Percentiles rank a stretch among this genome's conserved stretches.
Conservation (phyloP, 2,329 filamentous ascomycete genomes). For the Setomelanomma holmii region DNA sequence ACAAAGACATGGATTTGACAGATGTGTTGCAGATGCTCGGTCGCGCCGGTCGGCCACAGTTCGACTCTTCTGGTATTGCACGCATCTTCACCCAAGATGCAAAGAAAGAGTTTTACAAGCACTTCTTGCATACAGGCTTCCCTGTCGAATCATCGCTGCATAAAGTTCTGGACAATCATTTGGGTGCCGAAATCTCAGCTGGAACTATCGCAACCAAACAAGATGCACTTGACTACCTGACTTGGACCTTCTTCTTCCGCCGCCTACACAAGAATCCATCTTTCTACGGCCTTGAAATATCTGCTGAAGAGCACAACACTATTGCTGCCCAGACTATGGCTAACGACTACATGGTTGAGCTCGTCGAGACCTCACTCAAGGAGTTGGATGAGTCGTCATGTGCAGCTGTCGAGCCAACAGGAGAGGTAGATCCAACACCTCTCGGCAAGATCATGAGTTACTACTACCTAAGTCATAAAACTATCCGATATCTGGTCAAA, state of each 20-base stretch:
- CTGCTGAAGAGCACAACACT: slow-evolving; percentile 89
- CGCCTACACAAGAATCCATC: slow-evolving; percentile 97
- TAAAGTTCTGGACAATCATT: slow-evolving; percentile 95
- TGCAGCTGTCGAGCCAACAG: slow-evolving; percentile 81
- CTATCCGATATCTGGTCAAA: slow-evolving; percentile 81
- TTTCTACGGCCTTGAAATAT: slow-evolving; percentile 95
- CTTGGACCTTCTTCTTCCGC: slow-evolving; percentile 99
- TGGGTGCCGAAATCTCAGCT: slow-evolving; percentile 92
- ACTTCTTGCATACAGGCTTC: slow-evolving; percentile 97
- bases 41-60: slow-evolving; percentile 92
- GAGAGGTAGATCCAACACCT: slow-evolving; percentile 87
- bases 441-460: slow-evolving; percentile 99
- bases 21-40: slow-evolving; percentile 98
- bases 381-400: slow-evolving; percentile 87
- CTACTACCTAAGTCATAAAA: slow-evolving; percentile 95
- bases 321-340: slow-evolving; percentile 84
- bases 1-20: slow-evolving; percentile 98
- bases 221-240: slow-evolving; percentile 95
- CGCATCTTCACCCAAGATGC: slow-evolving; percentile 96
- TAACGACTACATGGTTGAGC: slow-evolving; percentile 91
- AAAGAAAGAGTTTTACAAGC: slow-evolving; percentile 99
- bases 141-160: slow-evolving; percentile 96
- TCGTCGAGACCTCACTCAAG: slow-evolving; percentile 84
- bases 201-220: slow-evolving; percentile 94
- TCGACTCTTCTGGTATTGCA: slow-evolving; percentile 93